Conservation (phyloP, 2,329 filamentous ascomycete genomes). For the Lachnellula occidentalis region DNA sequence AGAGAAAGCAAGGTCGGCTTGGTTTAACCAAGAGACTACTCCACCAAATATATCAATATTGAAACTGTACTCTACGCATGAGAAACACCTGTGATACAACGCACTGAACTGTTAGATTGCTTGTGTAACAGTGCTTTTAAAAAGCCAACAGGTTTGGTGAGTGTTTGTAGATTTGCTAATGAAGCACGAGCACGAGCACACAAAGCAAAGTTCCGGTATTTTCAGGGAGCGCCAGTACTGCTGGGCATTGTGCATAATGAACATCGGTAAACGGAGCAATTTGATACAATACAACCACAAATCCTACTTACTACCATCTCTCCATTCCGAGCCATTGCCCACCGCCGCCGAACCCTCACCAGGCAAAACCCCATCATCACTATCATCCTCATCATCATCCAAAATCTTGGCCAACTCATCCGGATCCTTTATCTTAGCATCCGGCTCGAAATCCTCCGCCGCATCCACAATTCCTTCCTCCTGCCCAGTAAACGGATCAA, state of each 20-base stretch:
- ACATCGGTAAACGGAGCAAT: not conserved
- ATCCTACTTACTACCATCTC: constrained; percentile 13
- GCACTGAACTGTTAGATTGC: no score
- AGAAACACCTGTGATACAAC: no score
- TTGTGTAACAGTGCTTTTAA: no score
- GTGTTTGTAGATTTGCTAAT: no score
- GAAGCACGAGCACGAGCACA: no score
- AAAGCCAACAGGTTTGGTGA: no score
- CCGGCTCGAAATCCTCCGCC: constrained; percentile 46
- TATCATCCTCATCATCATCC: constrained; percentile 47
- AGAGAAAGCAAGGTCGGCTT: no score
- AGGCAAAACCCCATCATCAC: constrained; percentile 18
- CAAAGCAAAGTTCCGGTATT: no score
- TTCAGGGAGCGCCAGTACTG: no score
- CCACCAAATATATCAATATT: no score
- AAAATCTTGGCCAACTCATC: constrained; percentile 58
- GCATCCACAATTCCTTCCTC: constrained; percentile 41
- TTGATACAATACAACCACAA: not conserved
- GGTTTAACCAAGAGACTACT: no score
- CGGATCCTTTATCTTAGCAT: constrained; percentile 61
- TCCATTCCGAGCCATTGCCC: constrained; percentile 26
- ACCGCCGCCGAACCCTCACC: constrained; percentile 12
- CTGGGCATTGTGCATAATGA: not conserved
- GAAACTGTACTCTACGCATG: no score
- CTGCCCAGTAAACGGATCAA: constrained; percentile 33